Evolutionary conservation across 1,284 basidiomycete genomes (phyloP), one percentile per base, ranked within the genome.

Genomic region (Melampsora americana): DNA sequence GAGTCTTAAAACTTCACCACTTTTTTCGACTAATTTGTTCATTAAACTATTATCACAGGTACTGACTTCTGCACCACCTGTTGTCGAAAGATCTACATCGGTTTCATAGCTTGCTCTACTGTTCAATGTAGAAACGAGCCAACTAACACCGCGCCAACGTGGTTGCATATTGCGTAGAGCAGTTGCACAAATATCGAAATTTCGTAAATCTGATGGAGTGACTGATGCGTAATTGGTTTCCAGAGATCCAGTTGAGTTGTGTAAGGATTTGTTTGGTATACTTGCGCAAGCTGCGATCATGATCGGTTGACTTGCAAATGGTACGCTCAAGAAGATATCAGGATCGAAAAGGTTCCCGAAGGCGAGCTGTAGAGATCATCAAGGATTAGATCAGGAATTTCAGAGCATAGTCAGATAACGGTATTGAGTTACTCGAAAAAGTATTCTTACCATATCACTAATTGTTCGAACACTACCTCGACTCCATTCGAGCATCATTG

Each of bases 231-330:
- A 42, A 42, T 42, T 11, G 39, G 6, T 42, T 12, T 42, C 39
- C 12, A 42, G 39, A 42, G 39, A 42, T 6, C 39, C 39, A 12
- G 4, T 42, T 42, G 39, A 12, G 12, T 42, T 12, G 20, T 67
- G 44, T 6, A 20, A 35, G 6, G 4, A 11, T 26, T 50, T 46
- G 26, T 23, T 67, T 11, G 66, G 66, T 28, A 67, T 67, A 32
- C 66, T 67, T 5, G 66, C 66, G 20, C 48, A 35, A 12, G 48
- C 66, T 28, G 66, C 66, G 46, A 67, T 67, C 66, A 67, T 30
- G 18, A 67, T 67, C 28, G 66, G 66, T 35, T 67, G 66, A 35
- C 66, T 67, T 3, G 66, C 66, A 67, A 67, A 67, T 30, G 66
- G 66, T 35, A 67, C n/a, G 39, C 66, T 67, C 9, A 53, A n/a